These are phyloP conservation scores for Penicillium goetzii DNA, from an alignment of 495 filamentous ascomycete genomes.

Conservation along the genomic window DNA sequence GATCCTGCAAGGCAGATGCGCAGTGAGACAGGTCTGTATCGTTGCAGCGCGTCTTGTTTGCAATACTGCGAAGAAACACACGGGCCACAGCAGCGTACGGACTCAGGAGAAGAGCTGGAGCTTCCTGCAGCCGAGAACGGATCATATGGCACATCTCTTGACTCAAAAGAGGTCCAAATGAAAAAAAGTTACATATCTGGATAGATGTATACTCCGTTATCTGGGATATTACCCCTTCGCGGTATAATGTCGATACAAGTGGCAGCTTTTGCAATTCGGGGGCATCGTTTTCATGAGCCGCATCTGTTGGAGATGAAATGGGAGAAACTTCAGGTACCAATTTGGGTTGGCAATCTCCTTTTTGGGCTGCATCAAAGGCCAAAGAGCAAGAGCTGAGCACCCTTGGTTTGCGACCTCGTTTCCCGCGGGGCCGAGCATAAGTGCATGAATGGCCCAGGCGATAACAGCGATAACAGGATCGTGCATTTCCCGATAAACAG, in stretches of 20 bases:
- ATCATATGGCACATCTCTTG: constrained; percentile 14
- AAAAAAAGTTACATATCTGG: constrained; percentile 16
- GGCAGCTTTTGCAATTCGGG: background rate
- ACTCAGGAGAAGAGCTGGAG: constrained; percentile 12
- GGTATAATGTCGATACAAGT: background rate
- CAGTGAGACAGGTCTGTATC: constrained; percentile 11
- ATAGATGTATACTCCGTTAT: constrained; percentile 8
- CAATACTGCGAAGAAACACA: constrained; percentile 9
- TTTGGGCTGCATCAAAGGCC: background rate
- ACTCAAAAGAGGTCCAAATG: constrained; percentile 9
- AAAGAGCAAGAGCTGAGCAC: background rate
- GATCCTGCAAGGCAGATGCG: constrained; percentile 12
- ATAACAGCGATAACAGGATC: constrained; percentile 21
- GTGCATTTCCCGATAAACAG: constrained; percentile 14
- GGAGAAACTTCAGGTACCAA: background rate
- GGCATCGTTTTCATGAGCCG: background rate
- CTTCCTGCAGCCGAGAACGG: constrained; percentile 5
- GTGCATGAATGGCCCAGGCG: constrained; percentile 17
- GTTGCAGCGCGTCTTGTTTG: constrained; percentile 12
- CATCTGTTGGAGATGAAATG: background rate
- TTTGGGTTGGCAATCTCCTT: background rate
- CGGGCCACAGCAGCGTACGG: constrained; percentile 17
- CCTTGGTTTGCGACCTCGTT: constrained; percentile 18
- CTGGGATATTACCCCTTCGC: background rate
- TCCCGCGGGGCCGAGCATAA: constrained; percentile 7